Conservation (phyloP, 805 yeast genomes). For the Cyberlindnera samutprakarnensis region DNA sequence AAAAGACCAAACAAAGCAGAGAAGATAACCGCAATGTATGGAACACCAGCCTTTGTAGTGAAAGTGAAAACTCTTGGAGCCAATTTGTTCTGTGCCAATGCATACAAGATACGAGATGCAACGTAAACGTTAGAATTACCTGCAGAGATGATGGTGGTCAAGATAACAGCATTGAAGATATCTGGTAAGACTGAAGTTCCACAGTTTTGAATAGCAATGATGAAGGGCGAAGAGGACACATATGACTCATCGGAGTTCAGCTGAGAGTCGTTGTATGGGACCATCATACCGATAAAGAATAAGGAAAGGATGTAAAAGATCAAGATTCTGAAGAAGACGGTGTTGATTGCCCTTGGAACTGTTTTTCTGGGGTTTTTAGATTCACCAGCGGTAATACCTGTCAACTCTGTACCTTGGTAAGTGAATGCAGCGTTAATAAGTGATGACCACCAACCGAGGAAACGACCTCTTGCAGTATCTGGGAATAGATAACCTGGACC, state of each 20-base stretch:
- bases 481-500: slow-evolving; percentile 52
- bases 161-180: slow-evolving; percentile 65
- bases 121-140: slow-evolving; percentile 70
- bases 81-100: slow-evolving; percentile 46
- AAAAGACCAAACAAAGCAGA: slow-evolving; percentile 57
- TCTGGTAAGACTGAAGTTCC: slow-evolving; percentile 62
- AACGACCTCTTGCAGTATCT: slow-evolving; percentile 45
- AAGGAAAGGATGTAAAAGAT: slow-evolving; percentile 58
- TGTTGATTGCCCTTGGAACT: slow-evolving; percentile 58
- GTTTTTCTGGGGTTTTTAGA: slow-evolving; percentile 45
- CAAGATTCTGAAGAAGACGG: slow-evolving; percentile 58
- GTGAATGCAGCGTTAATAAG: slow-evolving; percentile 70
- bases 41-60: slow-evolving; percentile 54
- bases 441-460: slow-evolving; percentile 64
- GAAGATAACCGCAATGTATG: slow-evolving; percentile 45
- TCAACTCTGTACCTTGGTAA: slow-evolving; percentile 72
- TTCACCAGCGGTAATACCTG: slow-evolving; percentile 73
- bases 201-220: slow-evolving; percentile 60
- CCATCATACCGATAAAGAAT: slow-evolving; percentile 61
- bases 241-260: slow-evolving; percentile 27
- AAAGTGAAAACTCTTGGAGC: slow-evolving; percentile 49
- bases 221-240: slow-evolving; percentile 56
- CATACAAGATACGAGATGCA: slow-evolving; percentile 61
- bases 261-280: slow-evolving; percentile 54
- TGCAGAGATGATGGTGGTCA: slow-evolving; percentile 64